These are phyloP conservation scores for Grosmannia serpens DNA, from an alignment of 2,329 filamentous ascomycete species.

Conservation along the genomic window DNA sequence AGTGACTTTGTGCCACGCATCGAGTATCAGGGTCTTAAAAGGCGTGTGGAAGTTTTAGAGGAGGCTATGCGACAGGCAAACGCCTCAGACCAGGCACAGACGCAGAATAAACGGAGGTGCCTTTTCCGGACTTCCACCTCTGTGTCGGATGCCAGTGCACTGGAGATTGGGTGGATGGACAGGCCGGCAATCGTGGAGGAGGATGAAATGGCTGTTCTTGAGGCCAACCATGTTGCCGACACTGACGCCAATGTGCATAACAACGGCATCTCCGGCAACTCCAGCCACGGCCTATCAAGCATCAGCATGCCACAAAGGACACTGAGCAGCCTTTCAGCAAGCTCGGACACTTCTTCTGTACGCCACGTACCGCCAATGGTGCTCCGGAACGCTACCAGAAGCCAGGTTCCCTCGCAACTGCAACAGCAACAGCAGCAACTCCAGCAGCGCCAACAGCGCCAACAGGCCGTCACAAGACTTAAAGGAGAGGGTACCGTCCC, in stretches of 20 bases:
- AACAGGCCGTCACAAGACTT: background rate
- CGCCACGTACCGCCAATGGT: constrained; percentile 15
- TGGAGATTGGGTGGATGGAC: constrained; percentile 16
- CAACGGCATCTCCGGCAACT: background rate
- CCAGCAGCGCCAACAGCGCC: background rate
- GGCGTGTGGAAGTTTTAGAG: constrained; percentile 2
- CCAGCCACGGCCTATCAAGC: background rate
- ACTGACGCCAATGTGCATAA: background rate
- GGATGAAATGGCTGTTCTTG: background rate
- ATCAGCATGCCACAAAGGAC: constrained; percentile 4
- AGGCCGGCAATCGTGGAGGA: constrained; percentile 12
- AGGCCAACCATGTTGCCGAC: too few species aligned
- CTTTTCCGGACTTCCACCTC: background rate
- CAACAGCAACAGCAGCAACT: background rate
- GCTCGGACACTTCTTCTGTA: constrained; percentile 15
- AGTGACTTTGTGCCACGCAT: background rate
- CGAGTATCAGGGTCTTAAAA: constrained; percentile 2
- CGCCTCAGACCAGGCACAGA: background rate
- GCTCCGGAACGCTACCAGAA: background rate
- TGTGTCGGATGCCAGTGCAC: background rate
- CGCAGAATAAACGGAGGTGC: too few species aligned
- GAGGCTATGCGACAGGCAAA: background rate
- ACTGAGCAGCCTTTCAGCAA: constrained; percentile 12
- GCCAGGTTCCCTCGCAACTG: background rate
- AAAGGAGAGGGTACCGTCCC: background rate